Conservation (phyloP, 192 early-diverging fungal species). For the Coemansia furcata region DNA sequence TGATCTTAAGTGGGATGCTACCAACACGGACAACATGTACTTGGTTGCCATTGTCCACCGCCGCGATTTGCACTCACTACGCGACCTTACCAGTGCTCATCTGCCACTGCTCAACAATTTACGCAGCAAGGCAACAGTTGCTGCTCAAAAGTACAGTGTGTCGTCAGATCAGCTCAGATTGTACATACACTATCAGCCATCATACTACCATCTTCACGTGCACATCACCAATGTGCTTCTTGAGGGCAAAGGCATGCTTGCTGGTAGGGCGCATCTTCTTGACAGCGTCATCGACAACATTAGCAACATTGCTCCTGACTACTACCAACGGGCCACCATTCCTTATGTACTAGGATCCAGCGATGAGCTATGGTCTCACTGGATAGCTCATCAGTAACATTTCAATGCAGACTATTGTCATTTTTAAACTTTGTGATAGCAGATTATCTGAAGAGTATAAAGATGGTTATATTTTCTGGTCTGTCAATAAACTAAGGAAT, state of each 20-base stretch:
- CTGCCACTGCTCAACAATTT: constrained; percentile 65
- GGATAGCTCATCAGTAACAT: neutral
- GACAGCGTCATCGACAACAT: constrained; percentile 71
- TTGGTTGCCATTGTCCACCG: constrained; percentile 61
- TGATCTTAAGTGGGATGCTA: constrained; percentile 78
- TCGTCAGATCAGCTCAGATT: constrained; percentile 59
- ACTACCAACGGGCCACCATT: constrained; percentile 64
- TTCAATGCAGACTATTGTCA: neutral
- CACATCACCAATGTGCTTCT: constrained; percentile 69
- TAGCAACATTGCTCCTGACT: constrained; percentile 57
- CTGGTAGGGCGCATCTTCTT: constrained; percentile 68
- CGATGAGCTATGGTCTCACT: constrained; percentile 33
- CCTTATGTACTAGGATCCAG: constrained; percentile 61
- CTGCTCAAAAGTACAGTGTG: constrained; percentile 55
- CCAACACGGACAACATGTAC: constrained; percentile 62
- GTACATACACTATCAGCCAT: constrained; percentile 80
- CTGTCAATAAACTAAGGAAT: too few relatives aligned
- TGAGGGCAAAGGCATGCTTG: constrained; percentile 56
- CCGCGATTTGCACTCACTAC: constrained; percentile 58
- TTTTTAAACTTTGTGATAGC: too few relatives aligned
- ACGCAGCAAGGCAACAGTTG: constrained; percentile 44
- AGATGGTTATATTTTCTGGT: too few relatives aligned
- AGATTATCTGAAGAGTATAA: too few relatives aligned
- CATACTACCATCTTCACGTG: constrained; percentile 81
- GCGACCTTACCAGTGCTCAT: constrained; percentile 60